Percentiles rank a stretch among this genome's conserved stretches.
Conservation (phyloP, 305 asterid species). For the Withania somnifera region DNA sequence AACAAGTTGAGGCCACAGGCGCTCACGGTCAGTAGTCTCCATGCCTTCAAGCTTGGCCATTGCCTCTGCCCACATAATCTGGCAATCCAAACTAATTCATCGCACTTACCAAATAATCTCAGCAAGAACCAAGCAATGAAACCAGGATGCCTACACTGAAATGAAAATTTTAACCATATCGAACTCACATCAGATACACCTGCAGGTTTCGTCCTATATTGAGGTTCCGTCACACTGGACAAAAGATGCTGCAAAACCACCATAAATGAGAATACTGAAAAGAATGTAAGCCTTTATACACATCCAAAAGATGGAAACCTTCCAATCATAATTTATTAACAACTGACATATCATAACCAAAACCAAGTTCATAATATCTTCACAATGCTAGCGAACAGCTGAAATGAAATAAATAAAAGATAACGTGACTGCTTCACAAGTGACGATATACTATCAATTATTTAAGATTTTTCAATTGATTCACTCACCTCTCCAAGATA, state of each 20-base stretch:
- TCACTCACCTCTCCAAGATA: neutral
- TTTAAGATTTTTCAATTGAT: neutral
- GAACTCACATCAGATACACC: conserved; percentile 93
- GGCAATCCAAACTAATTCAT: conserved; percentile 37
- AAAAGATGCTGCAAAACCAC: conserved; percentile 74
- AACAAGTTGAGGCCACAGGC: conserved; percentile 90
- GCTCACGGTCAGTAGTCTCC: conserved; percentile 89
- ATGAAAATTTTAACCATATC: neutral
- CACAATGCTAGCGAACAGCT: neutral
- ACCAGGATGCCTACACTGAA: conserved; percentile 1
- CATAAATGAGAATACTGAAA: neutral
- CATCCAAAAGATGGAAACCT: neutral
- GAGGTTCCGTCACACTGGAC: conserved; percentile 86
- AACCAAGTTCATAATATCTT: neutral
- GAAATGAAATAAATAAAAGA: neutral
- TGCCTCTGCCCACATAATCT: conserved; percentile 99
- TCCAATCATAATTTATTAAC: neutral
- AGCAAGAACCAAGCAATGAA: conserved; percentile 4
- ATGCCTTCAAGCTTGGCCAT: conserved; percentile 94
- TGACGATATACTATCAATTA: neutral
- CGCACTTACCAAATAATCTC: conserved; percentile 15
- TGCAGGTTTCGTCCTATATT: conserved; percentile 66
- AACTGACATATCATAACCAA: neutral
- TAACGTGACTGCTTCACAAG: neutral
- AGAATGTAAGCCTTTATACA: neutral